These are phyloP conservation scores for Plasmodium knowlesi DNA, from an alignment of 169 alveolate species.

Conservation along the genomic window DNA sequence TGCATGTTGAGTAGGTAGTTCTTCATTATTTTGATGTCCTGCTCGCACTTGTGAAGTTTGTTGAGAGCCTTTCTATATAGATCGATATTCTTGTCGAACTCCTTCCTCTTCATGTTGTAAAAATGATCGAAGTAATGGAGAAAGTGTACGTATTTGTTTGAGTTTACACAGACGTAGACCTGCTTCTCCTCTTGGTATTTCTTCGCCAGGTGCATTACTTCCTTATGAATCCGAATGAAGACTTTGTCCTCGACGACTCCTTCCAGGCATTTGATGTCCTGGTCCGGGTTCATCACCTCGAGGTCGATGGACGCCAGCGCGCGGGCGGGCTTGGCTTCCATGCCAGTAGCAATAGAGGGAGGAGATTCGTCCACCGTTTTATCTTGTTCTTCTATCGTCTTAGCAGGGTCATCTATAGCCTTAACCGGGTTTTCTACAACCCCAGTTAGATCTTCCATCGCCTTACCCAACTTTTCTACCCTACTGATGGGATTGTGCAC, in stretches of 20 bases:
- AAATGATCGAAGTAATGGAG: constrained; percentile 50
- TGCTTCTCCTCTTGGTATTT: constrained; percentile 50
- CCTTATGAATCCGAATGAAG: constrained; percentile 59
- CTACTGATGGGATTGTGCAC: background rate
- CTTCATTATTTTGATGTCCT: constrained; percentile 65
- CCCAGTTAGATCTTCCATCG: background rate
- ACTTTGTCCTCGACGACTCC: constrained; percentile 23
- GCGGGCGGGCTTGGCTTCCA: too few species aligned
- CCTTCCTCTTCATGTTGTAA: constrained; percentile 32
- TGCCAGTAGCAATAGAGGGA: background rate
- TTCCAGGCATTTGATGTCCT: constrained; percentile 21
- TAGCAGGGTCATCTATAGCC: background rate
- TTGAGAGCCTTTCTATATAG: constrained; percentile 58
- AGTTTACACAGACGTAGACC: constrained; percentile 41
- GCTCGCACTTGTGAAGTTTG: constrained; percentile 56
- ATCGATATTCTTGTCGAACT: constrained; percentile 41
- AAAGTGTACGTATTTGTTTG: constrained; percentile 42
- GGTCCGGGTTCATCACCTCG: constrained; percentile 31
- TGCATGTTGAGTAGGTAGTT: constrained; percentile 57
- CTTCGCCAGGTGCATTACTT: constrained; percentile 28
- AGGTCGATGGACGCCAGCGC: constrained; percentile 19
- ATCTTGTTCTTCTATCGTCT: too few species aligned
- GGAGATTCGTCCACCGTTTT: background rate
- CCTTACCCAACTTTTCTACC: background rate
- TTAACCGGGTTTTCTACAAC: background rate